Percentiles rank a stretch among this genome's conserved stretches.
Conservation (phyloP, 345 rosid genomes). For the Linum tenue region DNA sequence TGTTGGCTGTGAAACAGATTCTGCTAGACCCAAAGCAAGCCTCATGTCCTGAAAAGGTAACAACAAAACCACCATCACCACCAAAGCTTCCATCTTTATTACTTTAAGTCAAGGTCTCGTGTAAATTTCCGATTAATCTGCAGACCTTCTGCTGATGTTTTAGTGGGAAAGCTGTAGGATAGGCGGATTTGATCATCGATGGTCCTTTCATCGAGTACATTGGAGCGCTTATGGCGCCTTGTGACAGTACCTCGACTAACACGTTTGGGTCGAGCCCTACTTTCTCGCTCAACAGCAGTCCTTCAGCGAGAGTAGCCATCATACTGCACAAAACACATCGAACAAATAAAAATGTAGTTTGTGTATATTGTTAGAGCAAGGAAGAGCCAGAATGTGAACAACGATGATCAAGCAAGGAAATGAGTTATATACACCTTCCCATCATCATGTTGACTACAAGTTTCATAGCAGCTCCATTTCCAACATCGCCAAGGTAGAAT, state of each 20-base stretch:
- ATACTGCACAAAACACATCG: slow-evolving; percentile 39
- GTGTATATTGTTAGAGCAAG: no score
- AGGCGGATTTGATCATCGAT: slow-evolving; percentile 62
- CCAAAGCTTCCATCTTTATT: no score
- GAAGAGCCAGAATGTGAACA: slow-evolving; percentile 4
- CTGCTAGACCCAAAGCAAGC: slow-evolving; percentile 84
- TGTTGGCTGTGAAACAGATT: slow-evolving; percentile 76
- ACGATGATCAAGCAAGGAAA: background rate
- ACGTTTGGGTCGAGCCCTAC: slow-evolving; percentile 78
- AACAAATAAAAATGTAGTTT: background rate
- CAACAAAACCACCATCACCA: background rate
- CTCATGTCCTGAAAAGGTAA: slow-evolving; percentile 54
- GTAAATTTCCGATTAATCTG: background rate
- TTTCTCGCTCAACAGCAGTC: slow-evolving; percentile 73
- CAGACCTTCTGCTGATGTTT: slow-evolving; percentile 96
- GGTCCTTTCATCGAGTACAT: slow-evolving; percentile 90
- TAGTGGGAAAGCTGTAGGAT: slow-evolving; percentile 81
- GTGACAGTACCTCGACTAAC: slow-evolving; percentile 75
- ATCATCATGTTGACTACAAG: slow-evolving; percentile 95
- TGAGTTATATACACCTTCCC: slow-evolving; percentile 56
- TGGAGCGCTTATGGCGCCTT: slow-evolving; percentile 88
- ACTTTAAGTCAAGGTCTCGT: no score
- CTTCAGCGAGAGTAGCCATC: slow-evolving; percentile 94
- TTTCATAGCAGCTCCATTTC: slow-evolving; percentile 97
- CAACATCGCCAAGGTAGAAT: slow-evolving; percentile 84